Base-by-base conservation (phyloP, 768 basidiomycete species). In the Termitomyces sp. region DNA sequence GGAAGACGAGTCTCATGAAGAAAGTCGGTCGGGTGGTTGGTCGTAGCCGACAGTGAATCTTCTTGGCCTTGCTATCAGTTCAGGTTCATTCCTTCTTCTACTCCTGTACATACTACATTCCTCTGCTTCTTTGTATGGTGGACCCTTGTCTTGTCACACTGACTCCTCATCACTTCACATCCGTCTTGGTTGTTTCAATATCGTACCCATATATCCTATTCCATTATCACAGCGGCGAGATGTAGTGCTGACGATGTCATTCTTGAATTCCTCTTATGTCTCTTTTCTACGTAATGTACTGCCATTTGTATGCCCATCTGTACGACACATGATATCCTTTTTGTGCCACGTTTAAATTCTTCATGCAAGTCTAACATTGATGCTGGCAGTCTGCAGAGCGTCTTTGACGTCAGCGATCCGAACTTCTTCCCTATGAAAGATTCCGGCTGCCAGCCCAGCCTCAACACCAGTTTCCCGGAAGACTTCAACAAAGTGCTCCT, bases 381-480 rank as follows among this genome's bases (percentile, higher is more conserved):
- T 79, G 0, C 74, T 73, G 13, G 78, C 78, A 5, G 61, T 65
- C 36, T 65, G 66, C 61, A 92, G 66, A 2, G 77, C 72, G 43
- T 73, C 72, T 74, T 98, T 99, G 56, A 98, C 90, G 49, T 90
- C 86, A 46, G 74, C 73, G 60, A 99, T 95, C 42, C 73, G 78
- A 4, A 99, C 96, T 70, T 98, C 91, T 46, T 80, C 82, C 33
- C 97, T 77, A 71, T 99, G 97, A 73, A 99, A 99, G 63, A 98
- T 97, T 1, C 97, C 97, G 12, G 97, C 97, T 10, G 97, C 97
- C 56, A 99, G 73, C 2, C 91, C 97, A 45, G 97, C 93, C 72
- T 96, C 95, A 2, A 87, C 94, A 3, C 76, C 80, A 3, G 94
- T 95, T 64, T 81, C 72, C 56, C 76, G 68, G 71, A 99, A 99